Base-by-base conservation (phyloP, 192 early-diverging fungal genomes). In the Phlyctochytrium bullatum region DNA sequence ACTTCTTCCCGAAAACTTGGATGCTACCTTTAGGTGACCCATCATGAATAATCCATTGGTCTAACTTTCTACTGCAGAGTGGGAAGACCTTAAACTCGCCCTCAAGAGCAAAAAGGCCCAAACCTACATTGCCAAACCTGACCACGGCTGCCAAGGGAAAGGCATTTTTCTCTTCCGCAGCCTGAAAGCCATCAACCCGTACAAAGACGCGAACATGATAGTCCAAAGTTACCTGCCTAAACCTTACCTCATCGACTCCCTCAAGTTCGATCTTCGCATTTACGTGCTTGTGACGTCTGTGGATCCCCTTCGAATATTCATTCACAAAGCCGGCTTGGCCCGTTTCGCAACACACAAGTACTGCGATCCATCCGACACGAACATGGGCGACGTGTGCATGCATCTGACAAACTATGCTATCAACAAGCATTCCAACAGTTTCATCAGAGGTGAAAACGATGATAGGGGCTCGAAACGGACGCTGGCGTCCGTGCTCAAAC, bases 371-470 rank as follows among this genome's bases (percentile, higher is more conserved):
- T 34, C 51, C 6, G 68, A 73, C 10, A 33, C 57, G 0, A 86
- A 86, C 72, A 32, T 83, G 23, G 58, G 52, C 24, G 66, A 83
- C 59, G 74, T 81, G 14, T 80, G 76, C 67, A 86, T 87, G 81
- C 85, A 87, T 66, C 69, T 87, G 52, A 87, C 85, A 12, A 87
- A 87, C 66, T 87, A 87, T 62, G 79, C 83, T 0, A 85, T 87
- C 66, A 87, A 86, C 77, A 87, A 82, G 52, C 68, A 80, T 53
- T 78, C 76, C 17, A 52, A 67, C n/a, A 78, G 69, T 24, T 83
- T 84, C 65, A 69, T 72, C 23, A 36, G 60, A 36, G 66, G 59
- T 0, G 59, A 63, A 2, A 65, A 69, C 40, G 69, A 79, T 0
- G 70, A 74, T 16, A 67, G 51, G 34, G 78, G 80, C 4, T 76